Evolutionary conservation across 2,329 filamentous ascomycete genomes (phyloP).

Genomic region (Torrubiellomyces zombiae): DNA sequence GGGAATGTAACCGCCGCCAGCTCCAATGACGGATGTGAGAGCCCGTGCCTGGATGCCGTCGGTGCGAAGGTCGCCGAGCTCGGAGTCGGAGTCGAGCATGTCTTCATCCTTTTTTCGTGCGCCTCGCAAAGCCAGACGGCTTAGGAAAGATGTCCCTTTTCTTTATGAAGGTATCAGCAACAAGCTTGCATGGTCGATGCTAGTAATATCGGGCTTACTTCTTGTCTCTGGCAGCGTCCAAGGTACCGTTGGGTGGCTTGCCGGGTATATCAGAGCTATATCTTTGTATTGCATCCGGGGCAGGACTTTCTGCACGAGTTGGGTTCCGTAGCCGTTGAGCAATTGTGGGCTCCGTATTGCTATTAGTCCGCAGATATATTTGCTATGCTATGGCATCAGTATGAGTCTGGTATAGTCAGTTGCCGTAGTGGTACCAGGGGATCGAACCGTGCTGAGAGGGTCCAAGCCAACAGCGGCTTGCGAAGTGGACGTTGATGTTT

Average conservation of each 20-base stretch:
- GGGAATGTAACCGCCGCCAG: conserved; percentile 58
- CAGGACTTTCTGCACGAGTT: conserved; percentile 34
- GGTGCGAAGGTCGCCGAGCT: conserved; percentile 48
- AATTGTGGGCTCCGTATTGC: conserved; percentile 25
- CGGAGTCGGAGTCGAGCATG: conserved; percentile 48
- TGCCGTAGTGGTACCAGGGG: not conserved
- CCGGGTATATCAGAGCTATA: conserved; percentile 23
- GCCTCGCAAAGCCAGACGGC: conserved; percentile 55
- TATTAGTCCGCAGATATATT: conserved; percentile 23
- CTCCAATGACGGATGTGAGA: conserved; percentile 60
- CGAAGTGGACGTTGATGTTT: conserved; percentile 10
- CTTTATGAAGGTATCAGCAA: conserved; percentile 23
- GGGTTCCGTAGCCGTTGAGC: conserved; percentile 36
- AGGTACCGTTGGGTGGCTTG: conserved; percentile 20
- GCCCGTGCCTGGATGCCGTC: conserved; percentile 73
- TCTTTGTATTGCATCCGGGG: conserved; percentile 21
- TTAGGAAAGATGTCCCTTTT: conserved; percentile 82
- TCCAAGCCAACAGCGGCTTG: conserved; percentile 16
- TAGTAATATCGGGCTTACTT: conserved; percentile 28
- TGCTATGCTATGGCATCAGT: conserved; percentile 11
- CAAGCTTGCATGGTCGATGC: conserved; percentile 1
- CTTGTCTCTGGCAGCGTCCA: conserved; percentile 41
- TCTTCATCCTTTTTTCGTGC: conserved; percentile 56
- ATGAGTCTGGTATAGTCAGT: not conserved
- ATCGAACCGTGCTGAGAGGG: conserved; percentile 20